Evolutionary conservation across 2,329 filamentous ascomycete species (phyloP).

Genomic region (Chaetomium sp.): DNA sequence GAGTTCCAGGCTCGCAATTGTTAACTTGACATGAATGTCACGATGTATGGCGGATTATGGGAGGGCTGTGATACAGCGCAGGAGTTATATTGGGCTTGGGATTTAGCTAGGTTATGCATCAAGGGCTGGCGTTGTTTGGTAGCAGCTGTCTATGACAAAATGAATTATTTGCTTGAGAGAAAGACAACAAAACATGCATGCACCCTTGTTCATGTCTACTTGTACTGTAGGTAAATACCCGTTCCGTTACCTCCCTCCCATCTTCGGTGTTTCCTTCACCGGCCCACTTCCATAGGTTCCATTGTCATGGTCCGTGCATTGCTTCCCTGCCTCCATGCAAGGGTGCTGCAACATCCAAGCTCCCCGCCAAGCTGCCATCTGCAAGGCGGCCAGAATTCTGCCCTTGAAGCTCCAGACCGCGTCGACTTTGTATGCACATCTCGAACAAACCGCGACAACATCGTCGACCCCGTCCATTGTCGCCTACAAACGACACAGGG

Average conservation of each 20-base stretch:
- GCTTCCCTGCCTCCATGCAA: neutral
- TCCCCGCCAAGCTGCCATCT: slow-evolving; percentile 26
- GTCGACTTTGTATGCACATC: too few species aligned
- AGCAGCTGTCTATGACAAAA: slow-evolving; percentile 6
- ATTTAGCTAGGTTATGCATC: slow-evolving; percentile 22
- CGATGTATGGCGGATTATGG: slow-evolving; percentile 14
- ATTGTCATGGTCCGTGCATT: slow-evolving; percentile 16
- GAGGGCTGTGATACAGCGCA: neutral
- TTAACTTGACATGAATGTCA: slow-evolving; percentile 11
- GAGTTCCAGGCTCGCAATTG: neutral
- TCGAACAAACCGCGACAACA: slow-evolving; percentile 31
- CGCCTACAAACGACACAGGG: slow-evolving; percentile 47
- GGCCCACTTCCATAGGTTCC: neutral
- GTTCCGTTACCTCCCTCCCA: neutral
- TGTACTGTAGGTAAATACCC: too few species aligned
- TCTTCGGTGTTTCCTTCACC: too few species aligned
- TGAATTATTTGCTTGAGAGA: neutral
- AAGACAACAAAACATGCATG: neutral
- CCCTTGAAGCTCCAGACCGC: slow-evolving; percentile 31
- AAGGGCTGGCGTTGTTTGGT: slow-evolving; percentile 18
- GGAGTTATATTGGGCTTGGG: slow-evolving; percentile 16
- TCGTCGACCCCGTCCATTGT: slow-evolving; percentile 26
- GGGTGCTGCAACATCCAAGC: slow-evolving; percentile 17
- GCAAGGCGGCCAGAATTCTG: slow-evolving; percentile 36
- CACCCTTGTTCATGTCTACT: neutral